phyloP scores from a whole-genome alignment of 2,329 filamentous ascomycete species.

The Fusarium longipes region DNA sequence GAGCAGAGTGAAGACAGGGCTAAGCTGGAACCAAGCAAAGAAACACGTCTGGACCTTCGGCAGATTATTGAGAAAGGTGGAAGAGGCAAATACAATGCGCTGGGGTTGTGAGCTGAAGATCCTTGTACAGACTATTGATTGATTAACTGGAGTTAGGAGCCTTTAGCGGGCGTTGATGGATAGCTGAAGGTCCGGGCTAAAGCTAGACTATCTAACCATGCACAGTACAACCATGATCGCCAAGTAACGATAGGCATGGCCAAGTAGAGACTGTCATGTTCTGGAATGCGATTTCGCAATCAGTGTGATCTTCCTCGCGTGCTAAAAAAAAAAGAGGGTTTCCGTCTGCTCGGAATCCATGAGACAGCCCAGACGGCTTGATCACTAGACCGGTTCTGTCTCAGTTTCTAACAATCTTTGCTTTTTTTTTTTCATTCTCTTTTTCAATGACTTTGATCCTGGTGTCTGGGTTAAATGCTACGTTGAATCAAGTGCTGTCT shows the following conservation, averaged over 20 bases:
- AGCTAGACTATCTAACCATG: neutral
- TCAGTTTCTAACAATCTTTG: slow-evolving; percentile 21
- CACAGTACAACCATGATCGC: slow-evolving; percentile 26
- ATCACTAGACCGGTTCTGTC: slow-evolving; percentile 28
- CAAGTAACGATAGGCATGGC: slow-evolving; percentile 16
- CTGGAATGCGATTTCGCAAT: slow-evolving; percentile 40
- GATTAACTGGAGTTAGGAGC: slow-evolving; percentile 6
- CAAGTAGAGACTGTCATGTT: slow-evolving; percentile 30
- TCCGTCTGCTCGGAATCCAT: slow-evolving; percentile 9
- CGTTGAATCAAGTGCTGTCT: slow-evolving; percentile 30
- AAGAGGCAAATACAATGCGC: slow-evolving; percentile 50
- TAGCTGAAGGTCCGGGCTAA: slow-evolving; percentile 21
- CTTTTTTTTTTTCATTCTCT: neutral
- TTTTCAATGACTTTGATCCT: neutral
- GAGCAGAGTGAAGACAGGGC: slow-evolving; percentile 14
- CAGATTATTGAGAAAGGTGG: slow-evolving; percentile 47
- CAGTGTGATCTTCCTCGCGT: slow-evolving; percentile 14
- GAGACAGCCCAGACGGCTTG: slow-evolving; percentile 2
- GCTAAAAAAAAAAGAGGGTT: slow-evolving; percentile 7
- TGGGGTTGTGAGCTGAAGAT: slow-evolving; percentile 48
- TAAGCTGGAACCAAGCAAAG: slow-evolving; percentile 30
- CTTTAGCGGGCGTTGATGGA: slow-evolving; percentile 32
- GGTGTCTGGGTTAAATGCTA: slow-evolving; percentile 16
- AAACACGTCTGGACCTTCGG: slow-evolving; percentile 39
- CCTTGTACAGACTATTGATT: neutral